Conservation (phyloP, 495 filamentous ascomycete genomes). For the Thermothielavioides terrestris region DNA sequence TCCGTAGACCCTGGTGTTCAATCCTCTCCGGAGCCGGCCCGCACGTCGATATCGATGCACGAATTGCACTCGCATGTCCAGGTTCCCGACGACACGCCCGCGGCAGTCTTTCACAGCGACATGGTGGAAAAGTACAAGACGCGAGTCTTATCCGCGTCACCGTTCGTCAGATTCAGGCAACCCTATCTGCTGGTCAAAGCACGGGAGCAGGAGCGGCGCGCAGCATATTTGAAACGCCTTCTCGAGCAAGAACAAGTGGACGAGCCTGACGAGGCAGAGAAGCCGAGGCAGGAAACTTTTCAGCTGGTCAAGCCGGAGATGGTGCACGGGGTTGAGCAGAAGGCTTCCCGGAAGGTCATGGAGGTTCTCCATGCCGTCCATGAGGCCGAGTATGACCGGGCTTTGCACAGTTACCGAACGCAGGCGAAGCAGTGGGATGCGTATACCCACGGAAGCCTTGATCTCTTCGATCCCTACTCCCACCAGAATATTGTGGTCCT, state of each 20-base stretch:
- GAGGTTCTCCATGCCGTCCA: constrained; percentile 92
- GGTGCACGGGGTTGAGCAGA: constrained; percentile 71
- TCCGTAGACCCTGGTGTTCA: constrained; percentile 4
- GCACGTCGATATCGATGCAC: constrained; percentile 36
- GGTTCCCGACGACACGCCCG: constrained; percentile 79
- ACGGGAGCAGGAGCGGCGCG: constrained; percentile 76
- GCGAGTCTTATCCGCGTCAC: constrained; percentile 88
- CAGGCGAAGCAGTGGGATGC: constrained; percentile 94
- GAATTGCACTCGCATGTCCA: constrained; percentile 35
- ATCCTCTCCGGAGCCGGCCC: constrained; percentile 10
- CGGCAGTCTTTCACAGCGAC: constrained; percentile 87
- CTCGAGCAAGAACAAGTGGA: constrained; percentile 66
- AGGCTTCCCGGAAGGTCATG: constrained; percentile 73
- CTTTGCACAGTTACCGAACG: constrained; percentile 84
- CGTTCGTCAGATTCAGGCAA: constrained; percentile 89
- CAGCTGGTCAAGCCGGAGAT: constrained; percentile 88
- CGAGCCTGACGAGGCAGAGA: constrained; percentile 49
- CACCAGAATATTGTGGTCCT: constrained; percentile 96
- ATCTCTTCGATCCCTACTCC: constrained; percentile 85
- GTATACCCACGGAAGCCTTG: constrained; percentile 70
- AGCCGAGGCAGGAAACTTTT: constrained; percentile 60
- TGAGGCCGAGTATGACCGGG: constrained; percentile 93
- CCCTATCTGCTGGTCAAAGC: constrained; percentile 89
- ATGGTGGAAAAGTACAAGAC: constrained; percentile 89
- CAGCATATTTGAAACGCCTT: constrained; percentile 70